phyloP scores from a whole-genome alignment of 148 eudicot species.

The Gaultheria prostrata region DNA sequence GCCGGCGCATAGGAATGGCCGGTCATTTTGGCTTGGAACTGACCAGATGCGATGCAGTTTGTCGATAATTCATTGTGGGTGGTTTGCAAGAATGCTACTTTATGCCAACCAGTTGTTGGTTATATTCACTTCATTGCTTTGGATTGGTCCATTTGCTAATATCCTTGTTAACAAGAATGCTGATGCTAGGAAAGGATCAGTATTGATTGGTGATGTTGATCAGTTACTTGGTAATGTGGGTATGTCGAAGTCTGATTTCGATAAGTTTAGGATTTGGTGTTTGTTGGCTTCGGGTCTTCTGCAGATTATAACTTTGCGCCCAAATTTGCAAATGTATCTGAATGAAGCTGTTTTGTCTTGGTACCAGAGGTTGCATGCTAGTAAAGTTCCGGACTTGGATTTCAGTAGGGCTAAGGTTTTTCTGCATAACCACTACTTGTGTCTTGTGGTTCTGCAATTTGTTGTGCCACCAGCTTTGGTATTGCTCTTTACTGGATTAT shows the following conservation, averaged over 20 bases:
- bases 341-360: constrained; percentile 90
- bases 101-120: constrained; percentile 49
- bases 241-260: constrained; percentile 51
- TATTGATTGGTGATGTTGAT: constrained; percentile 9
- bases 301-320: constrained; percentile 55
- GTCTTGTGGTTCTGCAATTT: constrained; percentile 69
- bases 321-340: constrained; percentile 74
- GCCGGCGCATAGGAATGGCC: constrained; percentile 68
- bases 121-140: constrained; percentile 71
- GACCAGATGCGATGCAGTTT: constrained; percentile 82
- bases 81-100: constrained; percentile 63
- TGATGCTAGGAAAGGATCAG: constrained; percentile 18
- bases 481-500: constrained; percentile 70
- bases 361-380: constrained; percentile 94
- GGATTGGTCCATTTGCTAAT: constrained; percentile 74
- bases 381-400: constrained; percentile 82
- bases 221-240: constrained; percentile 69
- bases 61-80: constrained; percentile 71
- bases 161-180: constrained; percentile 43
- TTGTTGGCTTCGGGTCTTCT: constrained; percentile 56
- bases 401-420: constrained; percentile 96
- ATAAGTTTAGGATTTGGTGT: constrained; percentile 55
- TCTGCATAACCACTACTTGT: constrained; percentile 79
- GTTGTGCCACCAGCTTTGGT: constrained; percentile 64
- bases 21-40: constrained; percentile 95